Evolutionary conservation across 208 protist genomes (phyloP).

Genomic region (Leishmania mexicana): DNA sequence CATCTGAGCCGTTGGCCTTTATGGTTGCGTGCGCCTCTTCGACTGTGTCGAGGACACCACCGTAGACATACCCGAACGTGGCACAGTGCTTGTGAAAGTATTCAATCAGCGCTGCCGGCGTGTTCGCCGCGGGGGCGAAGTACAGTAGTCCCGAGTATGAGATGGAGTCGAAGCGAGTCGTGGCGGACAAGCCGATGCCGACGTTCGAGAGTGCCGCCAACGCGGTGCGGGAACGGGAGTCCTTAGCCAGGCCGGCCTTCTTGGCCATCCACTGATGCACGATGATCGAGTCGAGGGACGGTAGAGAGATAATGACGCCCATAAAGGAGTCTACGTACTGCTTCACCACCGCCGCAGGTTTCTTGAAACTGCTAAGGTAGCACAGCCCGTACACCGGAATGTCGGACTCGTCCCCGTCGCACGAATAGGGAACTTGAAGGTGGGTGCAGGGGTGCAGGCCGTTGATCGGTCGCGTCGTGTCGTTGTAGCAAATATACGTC

Average conservation of each 20-base stretch:
- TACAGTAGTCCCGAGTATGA: conserved; percentile 52
- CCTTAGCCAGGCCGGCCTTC: conserved; percentile 32
- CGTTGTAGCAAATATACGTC: conserved; percentile 35
- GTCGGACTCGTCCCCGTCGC: conserved; percentile 37
- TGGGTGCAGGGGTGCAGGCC: conserved; percentile 28
- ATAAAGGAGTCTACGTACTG: conserved; percentile 31
- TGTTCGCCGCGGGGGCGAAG: conserved; percentile 58
- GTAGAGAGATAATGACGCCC: conserved; percentile 30
- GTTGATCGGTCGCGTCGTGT: conserved; percentile 29
- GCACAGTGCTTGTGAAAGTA: conserved; percentile 33
- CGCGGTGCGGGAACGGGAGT: conserved; percentile 22
- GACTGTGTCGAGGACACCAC: conserved; percentile 64
- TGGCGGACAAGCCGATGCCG: conserved; percentile 38
- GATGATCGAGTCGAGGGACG: conserved; percentile 59
- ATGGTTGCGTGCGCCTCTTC: conserved; percentile 50
- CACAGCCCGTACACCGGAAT: conserved; percentile 54
- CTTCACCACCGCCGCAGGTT: conserved; percentile 12
- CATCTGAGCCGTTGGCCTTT: conserved; percentile 13
- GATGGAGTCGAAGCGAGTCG: conserved; percentile 57
- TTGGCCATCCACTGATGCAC: conserved; percentile 68
- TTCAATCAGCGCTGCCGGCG: conserved; percentile 36
- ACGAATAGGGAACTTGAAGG: not conserved
- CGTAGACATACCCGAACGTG: conserved; percentile 64
- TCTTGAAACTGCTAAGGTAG: conserved; percentile 14
- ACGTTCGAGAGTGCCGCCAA: conserved; percentile 33